These are phyloP conservation scores for Candida ulmi DNA, from an alignment of 805 yeast species.

Conservation along the genomic window DNA sequence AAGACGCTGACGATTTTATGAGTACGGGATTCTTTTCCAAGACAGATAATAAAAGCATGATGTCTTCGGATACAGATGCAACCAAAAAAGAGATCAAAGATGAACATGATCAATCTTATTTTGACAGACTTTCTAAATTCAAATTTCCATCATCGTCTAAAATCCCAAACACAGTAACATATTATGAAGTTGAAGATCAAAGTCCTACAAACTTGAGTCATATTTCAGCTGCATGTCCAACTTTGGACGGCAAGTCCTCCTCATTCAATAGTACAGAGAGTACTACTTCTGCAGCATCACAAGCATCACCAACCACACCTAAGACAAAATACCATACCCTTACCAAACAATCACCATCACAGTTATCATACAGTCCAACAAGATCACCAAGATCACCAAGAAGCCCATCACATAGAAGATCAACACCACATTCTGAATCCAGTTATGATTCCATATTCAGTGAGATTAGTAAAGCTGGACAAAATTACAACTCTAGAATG, in stretches of 20 bases:
- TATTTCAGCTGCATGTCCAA: too few species aligned
- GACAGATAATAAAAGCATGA: too few species aligned
- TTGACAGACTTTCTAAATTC: slow-evolving; percentile 8
- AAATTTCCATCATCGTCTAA: slow-evolving; percentile 7
- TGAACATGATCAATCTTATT: neutral
- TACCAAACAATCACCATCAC: neutral
- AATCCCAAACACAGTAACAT: neutral
- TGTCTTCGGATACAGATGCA: too few species aligned
- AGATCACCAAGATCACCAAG: slow-evolving; percentile 1
- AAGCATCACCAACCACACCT: neutral
- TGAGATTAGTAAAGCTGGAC: neutral
- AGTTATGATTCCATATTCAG: neutral
- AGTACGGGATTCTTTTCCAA: neutral
- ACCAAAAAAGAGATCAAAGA: too few species aligned
- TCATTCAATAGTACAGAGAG: neutral
- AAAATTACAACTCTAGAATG: neutral
- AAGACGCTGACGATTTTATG: neutral
- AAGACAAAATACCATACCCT: neutral
- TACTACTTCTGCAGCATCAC: neutral
- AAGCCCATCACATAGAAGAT: neutral
- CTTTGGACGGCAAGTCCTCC: too few species aligned
- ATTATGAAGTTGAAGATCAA: neutral
- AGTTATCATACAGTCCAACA: too few species aligned
- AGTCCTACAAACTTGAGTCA: neutral
- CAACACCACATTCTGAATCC: neutral